These are phyloP conservation scores for Pyricularia sp. DNA, from an alignment of 2,329 filamentous ascomycete genomes.

Conservation along the genomic window DNA sequence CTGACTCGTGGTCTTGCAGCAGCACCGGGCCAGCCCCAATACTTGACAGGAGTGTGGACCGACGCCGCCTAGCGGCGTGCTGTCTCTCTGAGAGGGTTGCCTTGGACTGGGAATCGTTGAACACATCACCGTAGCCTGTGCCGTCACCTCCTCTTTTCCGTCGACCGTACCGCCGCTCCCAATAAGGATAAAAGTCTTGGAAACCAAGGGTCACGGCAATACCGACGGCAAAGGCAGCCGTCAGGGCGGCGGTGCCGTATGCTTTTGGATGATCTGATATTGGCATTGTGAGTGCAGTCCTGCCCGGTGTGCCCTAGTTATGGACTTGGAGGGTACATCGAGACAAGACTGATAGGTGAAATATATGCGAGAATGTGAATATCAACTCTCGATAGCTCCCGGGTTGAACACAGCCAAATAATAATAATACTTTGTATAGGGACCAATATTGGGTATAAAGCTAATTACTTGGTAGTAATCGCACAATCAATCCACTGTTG, in stretches of 20 bases:
- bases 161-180: conserved; percentile 56
- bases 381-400: not conserved
- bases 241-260: conserved; percentile 56
- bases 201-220: conserved; percentile 66
- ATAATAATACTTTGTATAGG: not conserved
- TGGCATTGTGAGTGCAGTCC: conserved; percentile 34
- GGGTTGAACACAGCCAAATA: not conserved
- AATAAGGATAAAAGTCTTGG: conserved; percentile 71
- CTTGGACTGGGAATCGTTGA: not conserved
- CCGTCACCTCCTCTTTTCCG: conserved; percentile 35
- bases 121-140: conserved; percentile 7
- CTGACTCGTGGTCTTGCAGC: conserved; percentile 46
- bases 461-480: no score
- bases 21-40: conserved; percentile 39
- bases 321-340: not conserved
- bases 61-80: conserved; percentile 2
- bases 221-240: conserved; percentile 68
- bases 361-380: not conserved
- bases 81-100: not conserved
- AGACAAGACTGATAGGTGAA: not conserved
- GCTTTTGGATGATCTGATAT: conserved; percentile 51
- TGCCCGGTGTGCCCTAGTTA: not conserved
- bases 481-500: not conserved
- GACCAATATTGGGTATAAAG: not conserved
- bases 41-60: conserved; percentile 23